These are phyloP conservation scores for Paramecium sonneborni DNA, from an alignment of 73 alveolate species.

Conservation along the genomic window DNA sequence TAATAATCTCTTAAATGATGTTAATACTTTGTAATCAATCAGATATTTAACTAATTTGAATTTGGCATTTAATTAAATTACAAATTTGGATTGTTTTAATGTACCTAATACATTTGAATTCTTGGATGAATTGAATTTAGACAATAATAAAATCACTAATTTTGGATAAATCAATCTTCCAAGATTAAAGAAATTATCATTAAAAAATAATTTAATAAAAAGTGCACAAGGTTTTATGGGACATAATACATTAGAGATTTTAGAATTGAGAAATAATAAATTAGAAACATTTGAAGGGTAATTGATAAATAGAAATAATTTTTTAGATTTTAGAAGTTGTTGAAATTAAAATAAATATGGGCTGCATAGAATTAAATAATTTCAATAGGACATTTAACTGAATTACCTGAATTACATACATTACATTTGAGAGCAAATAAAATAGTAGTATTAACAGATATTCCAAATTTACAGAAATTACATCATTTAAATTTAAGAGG, in stretches of 20 bases:
- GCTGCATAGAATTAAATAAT: slow-evolving; percentile 51
- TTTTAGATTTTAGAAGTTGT: slow-evolving; percentile 43
- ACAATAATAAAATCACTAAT: slow-evolving; percentile 48
- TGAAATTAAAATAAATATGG: slow-evolving; percentile 42
- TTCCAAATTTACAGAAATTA: slow-evolving; percentile 49
- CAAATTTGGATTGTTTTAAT: slow-evolving; percentile 56
- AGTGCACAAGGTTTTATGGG: slow-evolving; percentile 51
- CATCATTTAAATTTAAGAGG: slow-evolving; percentile 63
- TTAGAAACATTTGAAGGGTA: slow-evolving; percentile 52
- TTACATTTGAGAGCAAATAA: slow-evolving; percentile 62
- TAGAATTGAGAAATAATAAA: slow-evolving; percentile 55
- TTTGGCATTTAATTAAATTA: slow-evolving; percentile 51
- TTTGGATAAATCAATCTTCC: slow-evolving; percentile 48
- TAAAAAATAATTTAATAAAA: slow-evolving; percentile 40
- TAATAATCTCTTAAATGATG: slow-evolving; percentile 50
- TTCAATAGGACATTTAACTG: slow-evolving; percentile 5
- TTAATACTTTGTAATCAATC: not conserved
- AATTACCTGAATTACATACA: slow-evolving; percentile 53
- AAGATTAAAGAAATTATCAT: slow-evolving; percentile 8
- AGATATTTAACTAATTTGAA: slow-evolving; percentile 59
- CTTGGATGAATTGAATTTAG: slow-evolving; percentile 62
- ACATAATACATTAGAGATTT: slow-evolving; percentile 27
- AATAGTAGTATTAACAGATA: not conserved
- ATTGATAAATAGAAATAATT: not conserved
- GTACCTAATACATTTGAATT: slow-evolving; percentile 58